Conservation (phyloP, 352 stramenopile species). For the Achlya hypogyna region DNA sequence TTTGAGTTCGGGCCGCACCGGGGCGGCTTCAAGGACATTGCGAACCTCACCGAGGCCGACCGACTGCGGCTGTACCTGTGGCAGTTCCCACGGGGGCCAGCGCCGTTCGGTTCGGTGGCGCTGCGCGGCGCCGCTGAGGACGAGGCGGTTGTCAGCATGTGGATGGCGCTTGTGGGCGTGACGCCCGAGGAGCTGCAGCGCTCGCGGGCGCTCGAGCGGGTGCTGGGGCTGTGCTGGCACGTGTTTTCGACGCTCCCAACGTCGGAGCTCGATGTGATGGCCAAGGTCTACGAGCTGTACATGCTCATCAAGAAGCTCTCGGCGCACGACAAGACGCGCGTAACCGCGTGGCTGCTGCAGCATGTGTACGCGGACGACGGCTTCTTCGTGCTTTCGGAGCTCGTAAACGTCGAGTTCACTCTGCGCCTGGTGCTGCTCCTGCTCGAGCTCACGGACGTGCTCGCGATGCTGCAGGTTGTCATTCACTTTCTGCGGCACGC, state of each 20-base stretch:
- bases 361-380: slow-evolving; percentile 63
- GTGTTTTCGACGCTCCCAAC: slow-evolving; percentile 37
- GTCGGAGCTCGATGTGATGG: slow-evolving; percentile 19
- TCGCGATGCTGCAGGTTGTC: slow-evolving; percentile 72
- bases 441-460: slow-evolving; percentile 69
- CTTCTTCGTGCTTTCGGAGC: slow-evolving; percentile 79
- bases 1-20: slow-evolving; percentile 52
- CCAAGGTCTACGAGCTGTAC: slow-evolving; percentile 71
- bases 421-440: slow-evolving; percentile 71
- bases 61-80: slow-evolving; percentile 73
- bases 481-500: slow-evolving; percentile 70
- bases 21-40: slow-evolving; percentile 73
- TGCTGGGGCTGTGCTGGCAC: slow-evolving; percentile 69
- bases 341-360: slow-evolving; percentile 68
- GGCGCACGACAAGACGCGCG: slow-evolving; percentile 75
- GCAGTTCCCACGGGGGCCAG: slow-evolving; percentile 66
- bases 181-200: slow-evolving; percentile 56
- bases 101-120: slow-evolving; percentile 33
- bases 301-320: slow-evolving; percentile 82
- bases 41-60: slow-evolving; percentile 48
- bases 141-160: slow-evolving; percentile 20
- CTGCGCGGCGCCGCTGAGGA: slow-evolving; percentile 46
- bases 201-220: slow-evolving; percentile 73
- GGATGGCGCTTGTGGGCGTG: slow-evolving; percentile 79
- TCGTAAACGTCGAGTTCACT: slow-evolving; percentile 72